Conservation (phyloP, 139 green algal genomes). For the Chlorella sorokiniana region DNA sequence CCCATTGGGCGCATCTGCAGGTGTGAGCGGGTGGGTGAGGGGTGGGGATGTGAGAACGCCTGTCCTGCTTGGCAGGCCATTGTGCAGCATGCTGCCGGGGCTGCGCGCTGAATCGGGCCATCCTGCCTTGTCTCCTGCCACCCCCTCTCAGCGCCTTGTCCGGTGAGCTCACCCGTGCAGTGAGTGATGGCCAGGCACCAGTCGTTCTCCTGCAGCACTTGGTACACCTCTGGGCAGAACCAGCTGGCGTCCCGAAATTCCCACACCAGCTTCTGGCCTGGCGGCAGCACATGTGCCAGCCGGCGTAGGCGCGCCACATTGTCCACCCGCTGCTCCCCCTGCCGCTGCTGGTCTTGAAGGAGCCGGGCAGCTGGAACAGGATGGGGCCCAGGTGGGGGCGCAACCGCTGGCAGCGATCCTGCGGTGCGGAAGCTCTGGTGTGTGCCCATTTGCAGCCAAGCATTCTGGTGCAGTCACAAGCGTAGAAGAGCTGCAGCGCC, state of each 20-base stretch:
- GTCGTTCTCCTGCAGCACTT: conserved; percentile 22
- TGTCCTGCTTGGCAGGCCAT: too few species aligned
- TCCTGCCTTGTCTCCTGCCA: too few species aligned
- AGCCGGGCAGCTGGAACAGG: conserved; percentile 31
- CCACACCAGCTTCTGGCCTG: conserved; percentile 14
- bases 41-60: too few species aligned
- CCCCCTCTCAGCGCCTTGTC: too few species aligned
- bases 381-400: conserved; percentile 36
- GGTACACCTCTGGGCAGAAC: conserved; percentile 35
- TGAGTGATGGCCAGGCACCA: conserved; percentile 31
- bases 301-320: conserved; percentile 20
- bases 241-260: conserved; percentile 35
- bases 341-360: conserved; percentile 23
- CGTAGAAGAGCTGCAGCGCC: background rate
- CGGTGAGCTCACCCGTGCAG: background rate
- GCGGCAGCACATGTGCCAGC: conserved; percentile 24
- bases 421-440: background rate
- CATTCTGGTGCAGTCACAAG: too few species aligned
- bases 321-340: background rate
- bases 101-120: too few species aligned
- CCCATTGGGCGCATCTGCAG: background rate
- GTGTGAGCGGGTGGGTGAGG: background rate
- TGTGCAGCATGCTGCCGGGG: too few species aligned
- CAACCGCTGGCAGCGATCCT: conserved; percentile 26
- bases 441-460: background rate